Conservation (phyloP, 768 basidiomycete species). For the Termitomyces sp. region DNA sequence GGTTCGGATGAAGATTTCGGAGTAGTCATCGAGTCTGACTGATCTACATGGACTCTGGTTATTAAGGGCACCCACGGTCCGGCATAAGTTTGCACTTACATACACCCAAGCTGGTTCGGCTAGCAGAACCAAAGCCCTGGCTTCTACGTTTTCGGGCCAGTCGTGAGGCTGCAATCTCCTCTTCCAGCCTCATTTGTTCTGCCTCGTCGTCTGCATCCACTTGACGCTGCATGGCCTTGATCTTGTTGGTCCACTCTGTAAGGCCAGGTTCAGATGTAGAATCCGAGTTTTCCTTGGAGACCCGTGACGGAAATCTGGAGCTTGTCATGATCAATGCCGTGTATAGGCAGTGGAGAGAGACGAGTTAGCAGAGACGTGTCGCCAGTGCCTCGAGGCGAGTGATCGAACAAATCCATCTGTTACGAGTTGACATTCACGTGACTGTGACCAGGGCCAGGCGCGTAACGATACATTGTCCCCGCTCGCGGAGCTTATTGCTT, state of each 20-base stretch:
- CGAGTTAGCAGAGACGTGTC: background rate
- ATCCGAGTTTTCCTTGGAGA: constrained; percentile 29
- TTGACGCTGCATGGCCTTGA: constrained; percentile 74
- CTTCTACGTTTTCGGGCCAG: constrained; percentile 44
- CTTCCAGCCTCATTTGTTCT: constrained; percentile 64
- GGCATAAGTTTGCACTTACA: constrained; percentile 30
- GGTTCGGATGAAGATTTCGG: constrained; percentile 26
- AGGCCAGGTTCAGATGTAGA: constrained; percentile 59
- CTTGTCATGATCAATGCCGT: constrained; percentile 7
- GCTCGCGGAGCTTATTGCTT: background rate
- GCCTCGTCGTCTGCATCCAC: constrained; percentile 78
- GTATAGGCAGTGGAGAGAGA: background rate
- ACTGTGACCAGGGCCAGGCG: too few species aligned
- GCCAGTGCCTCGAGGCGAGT: background rate
- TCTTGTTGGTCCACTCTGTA: constrained; percentile 79
- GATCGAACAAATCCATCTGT: background rate
- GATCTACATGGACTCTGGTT: constrained; percentile 5
- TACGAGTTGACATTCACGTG: background rate
- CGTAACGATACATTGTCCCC: too few species aligned
- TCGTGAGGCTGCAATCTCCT: constrained; percentile 54
- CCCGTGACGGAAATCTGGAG: background rate
- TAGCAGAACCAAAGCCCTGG: constrained; percentile 32
- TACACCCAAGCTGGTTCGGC: constrained; percentile 35
- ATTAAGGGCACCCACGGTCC: background rate
- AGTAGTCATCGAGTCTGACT: background rate